phyloP scores from a whole-genome alignment of 2,329 filamentous ascomycete species.

The Drechslerella dactyloides region DNA sequence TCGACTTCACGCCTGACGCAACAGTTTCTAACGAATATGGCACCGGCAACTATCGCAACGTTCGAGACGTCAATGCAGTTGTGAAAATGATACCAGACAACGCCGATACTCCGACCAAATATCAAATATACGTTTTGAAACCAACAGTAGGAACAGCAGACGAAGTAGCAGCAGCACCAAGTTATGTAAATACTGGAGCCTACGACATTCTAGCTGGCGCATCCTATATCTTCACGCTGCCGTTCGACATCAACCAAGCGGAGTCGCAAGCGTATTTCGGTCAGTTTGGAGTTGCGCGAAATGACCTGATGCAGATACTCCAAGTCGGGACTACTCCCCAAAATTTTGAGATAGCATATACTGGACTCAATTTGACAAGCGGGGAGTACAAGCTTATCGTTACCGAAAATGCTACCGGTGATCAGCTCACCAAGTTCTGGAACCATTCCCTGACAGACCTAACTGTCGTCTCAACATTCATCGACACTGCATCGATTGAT shows the following conservation, averaged over 20 bases:
- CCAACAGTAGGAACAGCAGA: constrained; percentile 7
- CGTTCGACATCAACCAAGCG: constrained; percentile 8
- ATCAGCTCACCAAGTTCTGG: constrained; percentile 6
- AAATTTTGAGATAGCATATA: neutral
- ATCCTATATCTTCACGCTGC: constrained; percentile 1
- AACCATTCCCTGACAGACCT: neutral
- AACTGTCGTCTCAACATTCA: constrained; percentile 3
- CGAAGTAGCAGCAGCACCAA: constrained; percentile 7
- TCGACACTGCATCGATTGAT: constrained; percentile 6
- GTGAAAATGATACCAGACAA: constrained; percentile 7
- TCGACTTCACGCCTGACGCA: constrained; percentile 8
- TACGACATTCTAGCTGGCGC: constrained; percentile 7
- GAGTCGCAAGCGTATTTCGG: constrained; percentile 9
- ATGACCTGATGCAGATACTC: constrained; percentile 2
- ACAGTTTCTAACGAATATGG: neutral
- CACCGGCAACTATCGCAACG: neutral
- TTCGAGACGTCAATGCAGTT: constrained; percentile 5
- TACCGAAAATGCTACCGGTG: neutral
- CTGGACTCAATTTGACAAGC: neutral
- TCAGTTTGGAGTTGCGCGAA: constrained; percentile 5
- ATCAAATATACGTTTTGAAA: neutral
- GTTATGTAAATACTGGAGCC: constrained; percentile 12
- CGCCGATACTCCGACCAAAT: neutral
- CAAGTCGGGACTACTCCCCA: neutral
- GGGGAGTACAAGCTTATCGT: neutral